Evolutionary conservation across 805 yeast species (phyloP), one percentile per base, ranked within the genome.

Genomic region (Ogataea pignaliae): DNA sequence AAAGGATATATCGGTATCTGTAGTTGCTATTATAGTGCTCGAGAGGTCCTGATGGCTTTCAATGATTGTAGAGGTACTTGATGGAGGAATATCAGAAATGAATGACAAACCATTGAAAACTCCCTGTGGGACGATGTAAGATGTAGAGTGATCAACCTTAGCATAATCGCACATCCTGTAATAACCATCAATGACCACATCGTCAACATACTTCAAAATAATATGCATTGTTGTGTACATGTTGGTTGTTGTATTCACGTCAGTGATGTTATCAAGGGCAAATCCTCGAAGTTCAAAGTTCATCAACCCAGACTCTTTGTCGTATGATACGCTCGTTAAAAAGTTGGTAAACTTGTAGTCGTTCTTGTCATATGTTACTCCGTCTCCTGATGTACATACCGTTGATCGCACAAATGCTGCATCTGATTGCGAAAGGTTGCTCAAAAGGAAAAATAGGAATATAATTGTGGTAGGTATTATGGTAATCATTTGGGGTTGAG

Each of bases 151-250:
- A 34, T 54, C 53, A n/a, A 56, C 53, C 8, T 45, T 17, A 10
- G 54, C 50, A 39, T 52, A 51, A 18, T 66, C 66, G 56, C 82
- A 77, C 34, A 77, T 61, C 16, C 79, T 57, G 16, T 61, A 50
- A 48, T 69, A 69, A 33, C 70, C 69, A 45, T 66, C 68, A 10
- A 64, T 52, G 8, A 75, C 55, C 21, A 59, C 56, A 36, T 70
- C 69, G 14, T 76, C 79, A 57, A 67, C 64, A 51, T 70, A 75
- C 38, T 64, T 65, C 9, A 75, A 58, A 32, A 65, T 63, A 11
- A 73, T 72, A 42, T 73, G 77, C 36, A 77, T 55, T 2, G 79
- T 73, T 10, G 81, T 74, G 53, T 59, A 76, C 48, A 60, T 66
- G 55, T 76, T 75, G 1, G 80, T 70, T 3, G 69, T 58, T 2